Evolutionary conservation across 768 basidiomycete genomes (phyloP).

Genomic region (Phanerochaete sordida): DNA sequence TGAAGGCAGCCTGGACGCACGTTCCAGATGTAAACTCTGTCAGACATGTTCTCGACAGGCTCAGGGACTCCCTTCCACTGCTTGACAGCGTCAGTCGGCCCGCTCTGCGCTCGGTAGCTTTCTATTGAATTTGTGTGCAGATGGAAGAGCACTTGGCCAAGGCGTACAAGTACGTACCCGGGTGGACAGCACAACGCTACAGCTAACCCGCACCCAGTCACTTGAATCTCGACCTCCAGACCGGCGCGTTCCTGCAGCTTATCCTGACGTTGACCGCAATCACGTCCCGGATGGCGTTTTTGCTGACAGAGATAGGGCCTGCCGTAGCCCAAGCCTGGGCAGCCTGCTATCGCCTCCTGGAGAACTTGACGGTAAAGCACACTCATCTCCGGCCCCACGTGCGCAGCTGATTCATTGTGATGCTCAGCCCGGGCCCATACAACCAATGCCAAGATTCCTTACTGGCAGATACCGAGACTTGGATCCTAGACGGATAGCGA

Average conservation of each 20-base stretch:
- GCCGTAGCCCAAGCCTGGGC: conserved; percentile 28
- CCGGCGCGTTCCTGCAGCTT: conserved; percentile 70
- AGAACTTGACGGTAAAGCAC: conserved; percentile 30
- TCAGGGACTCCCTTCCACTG: conserved; percentile 34
- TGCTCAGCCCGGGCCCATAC: background rate
- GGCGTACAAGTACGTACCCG: conserved; percentile 49
- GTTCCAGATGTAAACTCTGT: conserved; percentile 41
- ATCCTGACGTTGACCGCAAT: conserved; percentile 61
- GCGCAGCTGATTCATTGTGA: background rate
- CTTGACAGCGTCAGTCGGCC: conserved; percentile 43
- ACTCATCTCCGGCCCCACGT: background rate
- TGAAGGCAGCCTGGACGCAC: conserved; percentile 65
- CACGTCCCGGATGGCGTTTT: conserved; percentile 48
- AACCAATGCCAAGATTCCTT: background rate
- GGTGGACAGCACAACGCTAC: background rate
- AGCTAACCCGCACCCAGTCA: conserved; percentile 37
- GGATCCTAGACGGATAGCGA: background rate
- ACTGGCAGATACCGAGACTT: background rate
- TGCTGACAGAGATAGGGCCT: conserved; percentile 43
- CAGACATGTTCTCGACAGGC: conserved; percentile 30
- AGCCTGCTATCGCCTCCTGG: conserved; percentile 26
- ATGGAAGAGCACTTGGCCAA: conserved; percentile 40
- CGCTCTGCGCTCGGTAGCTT: background rate
- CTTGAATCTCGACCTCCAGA: conserved; percentile 61
- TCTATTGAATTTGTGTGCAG: conserved; percentile 26